Base-by-base conservation (phyloP, 257 asterid species). In the Petunia axillaris region DNA sequence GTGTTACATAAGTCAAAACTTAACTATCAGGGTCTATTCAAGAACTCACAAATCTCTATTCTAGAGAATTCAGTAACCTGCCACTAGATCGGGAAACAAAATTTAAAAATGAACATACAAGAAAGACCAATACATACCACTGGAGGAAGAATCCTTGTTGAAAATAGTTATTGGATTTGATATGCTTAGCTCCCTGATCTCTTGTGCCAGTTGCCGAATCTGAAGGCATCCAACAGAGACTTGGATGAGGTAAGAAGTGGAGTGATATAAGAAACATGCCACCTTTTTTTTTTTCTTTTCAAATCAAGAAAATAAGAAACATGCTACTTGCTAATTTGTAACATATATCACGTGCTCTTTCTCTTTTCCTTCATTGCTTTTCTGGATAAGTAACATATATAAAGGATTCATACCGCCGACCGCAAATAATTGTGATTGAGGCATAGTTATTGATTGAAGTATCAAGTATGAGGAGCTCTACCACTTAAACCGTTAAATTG, bases 201-300 rank as follows among this genome's bases (percentile, higher is more conserved):
- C 96, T 82, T 87, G 90, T 66, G 94, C 97, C 86, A 93, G 85
- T 79, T 89, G 91, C 58, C 93, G 94, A 83, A 93, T 94, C 96
- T 93, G 89, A 83, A 82, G 64, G 81, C 38, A 85, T 64, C 60
- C 54, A 79, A 82, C 70, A 79, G 75, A 75, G 85, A 79, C 58
- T 78, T 83, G 76, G 66, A 85, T 50, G 76, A 76, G 46, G 36
- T 8, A 53, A 76, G 64, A 62, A 83, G 71, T 78, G 67, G 80
- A 80, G 79, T 53, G 55, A 73, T 71, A 75, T 44, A 66, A 46
- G 4, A 65, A 77, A 75, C 41, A 57, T 75, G 63, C 44, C 16
- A 60, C 13, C 8, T 8, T 38, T 59, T 25, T 4, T 4, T 64
- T 5, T 13, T 40, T 57, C 15, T 39, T 57, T 40, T 9, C n/a